A percentile compares a stretch with the other conserved stretches of the same genome.
Evolutionary conservation across 2,329 filamentous ascomycete genomes (phyloP).

Genomic region (Daldinia sp.): DNA sequence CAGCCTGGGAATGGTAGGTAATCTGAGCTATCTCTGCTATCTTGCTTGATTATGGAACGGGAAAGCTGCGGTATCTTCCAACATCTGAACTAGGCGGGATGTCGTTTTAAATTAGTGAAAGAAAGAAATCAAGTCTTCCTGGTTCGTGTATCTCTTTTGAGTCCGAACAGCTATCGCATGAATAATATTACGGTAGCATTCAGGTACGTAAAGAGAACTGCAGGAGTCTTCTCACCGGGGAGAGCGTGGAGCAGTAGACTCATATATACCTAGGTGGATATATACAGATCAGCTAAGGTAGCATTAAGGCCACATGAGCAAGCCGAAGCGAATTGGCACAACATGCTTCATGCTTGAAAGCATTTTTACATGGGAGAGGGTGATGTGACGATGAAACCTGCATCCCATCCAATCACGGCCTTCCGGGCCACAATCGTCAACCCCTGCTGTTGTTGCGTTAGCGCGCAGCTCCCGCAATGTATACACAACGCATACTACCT

Average conservation of each 20-base stretch:
- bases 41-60: not conserved
- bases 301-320: slow-evolving; percentile 25
- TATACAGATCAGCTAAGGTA: slow-evolving; percentile 15
- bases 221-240: slow-evolving; percentile 10
- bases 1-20: not conserved
- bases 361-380: slow-evolving; percentile 25
- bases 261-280: slow-evolving; percentile 27
- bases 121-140: not conserved
- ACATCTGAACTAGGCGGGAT: not conserved
- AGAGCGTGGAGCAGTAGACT: slow-evolving; percentile 27
- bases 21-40: slow-evolving; percentile 5
- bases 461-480: slow-evolving; percentile 33
- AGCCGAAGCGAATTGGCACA: slow-evolving; percentile 27
- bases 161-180: not conserved
- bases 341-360: slow-evolving; percentile 30
- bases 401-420: slow-evolving; percentile 37
- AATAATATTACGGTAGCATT: not conserved
- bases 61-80: slow-evolving; percentile 4
- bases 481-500: slow-evolving; percentile 30
- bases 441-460: slow-evolving; percentile 27
- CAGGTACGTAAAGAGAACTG: not conserved
- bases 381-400: slow-evolving; percentile 44
- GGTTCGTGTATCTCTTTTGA: not conserved
- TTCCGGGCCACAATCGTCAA: slow-evolving; percentile 33
- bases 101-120: not conserved